These are phyloP conservation scores for Elsinoe necatrix DNA, from an alignment of 2,329 filamentous ascomycete genomes.

Conservation along the genomic window DNA sequence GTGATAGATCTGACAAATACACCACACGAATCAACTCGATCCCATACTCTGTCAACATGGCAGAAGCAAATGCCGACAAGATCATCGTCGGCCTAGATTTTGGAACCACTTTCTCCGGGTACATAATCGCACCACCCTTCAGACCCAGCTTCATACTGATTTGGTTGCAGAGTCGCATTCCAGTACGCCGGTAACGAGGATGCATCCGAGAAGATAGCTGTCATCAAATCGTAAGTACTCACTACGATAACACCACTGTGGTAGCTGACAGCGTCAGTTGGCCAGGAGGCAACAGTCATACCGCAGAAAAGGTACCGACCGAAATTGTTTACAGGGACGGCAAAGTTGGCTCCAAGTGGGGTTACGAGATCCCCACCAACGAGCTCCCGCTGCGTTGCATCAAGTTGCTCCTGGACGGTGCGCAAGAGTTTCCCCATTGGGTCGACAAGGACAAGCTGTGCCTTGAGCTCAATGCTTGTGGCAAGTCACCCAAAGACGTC, in stretches of 20 bases:
- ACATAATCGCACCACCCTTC: neutral
- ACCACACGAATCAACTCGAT: too few relatives aligned
- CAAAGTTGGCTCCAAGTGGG: slow-evolving; percentile 53
- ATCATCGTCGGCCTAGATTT: slow-evolving; percentile 67
- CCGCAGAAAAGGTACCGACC: slow-evolving; percentile 79
- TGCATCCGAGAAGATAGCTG: slow-evolving; percentile 70
- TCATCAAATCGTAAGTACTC: slow-evolving; percentile 63
- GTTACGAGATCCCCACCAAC: slow-evolving; percentile 72
- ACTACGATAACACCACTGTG: too few relatives aligned
- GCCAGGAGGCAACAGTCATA: slow-evolving; percentile 76
- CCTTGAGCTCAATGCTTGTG: slow-evolving; percentile 61
- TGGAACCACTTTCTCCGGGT: slow-evolving; percentile 63
- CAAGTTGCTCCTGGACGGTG: slow-evolving; percentile 74
- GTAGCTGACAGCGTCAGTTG: slow-evolving; percentile 38
- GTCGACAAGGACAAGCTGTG: slow-evolving; percentile 64
- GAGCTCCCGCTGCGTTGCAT: slow-evolving; percentile 70
- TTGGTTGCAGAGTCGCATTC: slow-evolving; percentile 51
- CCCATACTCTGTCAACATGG: too few relatives aligned
- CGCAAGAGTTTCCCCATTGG: slow-evolving; percentile 72
- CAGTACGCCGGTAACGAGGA: slow-evolving; percentile 53
- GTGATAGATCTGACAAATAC: too few relatives aligned
- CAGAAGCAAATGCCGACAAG: neutral
- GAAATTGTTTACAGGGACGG: slow-evolving; percentile 53
- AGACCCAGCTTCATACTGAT: too few relatives aligned
- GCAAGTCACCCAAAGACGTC: slow-evolving; percentile 70